phyloP scores from a whole-genome alignment of 768 basidiomycete genomes.

The Serendipita vermifera region DNA sequence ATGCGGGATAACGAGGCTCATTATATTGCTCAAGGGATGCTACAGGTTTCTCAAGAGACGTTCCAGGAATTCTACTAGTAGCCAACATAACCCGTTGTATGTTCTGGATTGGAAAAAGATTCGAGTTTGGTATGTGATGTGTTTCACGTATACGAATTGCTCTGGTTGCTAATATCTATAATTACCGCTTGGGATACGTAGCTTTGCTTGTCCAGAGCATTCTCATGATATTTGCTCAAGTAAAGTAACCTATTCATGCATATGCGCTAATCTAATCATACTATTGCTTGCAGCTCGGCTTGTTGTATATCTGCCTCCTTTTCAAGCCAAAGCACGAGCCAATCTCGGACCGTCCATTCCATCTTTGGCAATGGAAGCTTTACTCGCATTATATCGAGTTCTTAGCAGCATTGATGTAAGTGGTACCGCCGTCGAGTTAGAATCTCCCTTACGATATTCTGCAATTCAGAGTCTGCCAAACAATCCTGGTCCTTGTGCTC shows the following conservation, averaged over 20 bases:
- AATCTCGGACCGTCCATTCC: conserved; percentile 49
- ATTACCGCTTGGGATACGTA: background rate
- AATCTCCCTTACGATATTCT: background rate
- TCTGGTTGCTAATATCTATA: background rate
- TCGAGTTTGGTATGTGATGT: conserved; percentile 35
- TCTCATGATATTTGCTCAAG: conserved; percentile 76
- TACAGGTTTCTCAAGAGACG: conserved; percentile 74
- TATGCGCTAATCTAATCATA: conserved; percentile 16
- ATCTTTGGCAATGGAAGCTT: conserved; percentile 76
- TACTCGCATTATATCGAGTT: conserved; percentile 76
- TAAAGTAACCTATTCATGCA: conserved; percentile 23
- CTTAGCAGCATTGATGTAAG: conserved; percentile 63
- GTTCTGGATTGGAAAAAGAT: conserved; percentile 76
- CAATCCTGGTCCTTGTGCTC: conserved; percentile 65
- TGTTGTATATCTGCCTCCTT: conserved; percentile 69
- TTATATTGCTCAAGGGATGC: conserved; percentile 42
- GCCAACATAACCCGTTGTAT: conserved; percentile 83
- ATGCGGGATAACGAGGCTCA: conserved; percentile 11
- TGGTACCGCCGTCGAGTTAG: conserved; percentile 6
- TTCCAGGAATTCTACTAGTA: conserved; percentile 71
- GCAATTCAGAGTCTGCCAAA: conserved; percentile 40
- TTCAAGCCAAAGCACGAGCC: conserved; percentile 51
- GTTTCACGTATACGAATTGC: background rate
- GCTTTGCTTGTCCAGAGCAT: conserved; percentile 70
- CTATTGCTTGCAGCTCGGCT: conserved; percentile 40